phyloP scores from a whole-genome alignment of 768 basidiomycete genomes.

The Kwoniella newhampshirensis region DNA sequence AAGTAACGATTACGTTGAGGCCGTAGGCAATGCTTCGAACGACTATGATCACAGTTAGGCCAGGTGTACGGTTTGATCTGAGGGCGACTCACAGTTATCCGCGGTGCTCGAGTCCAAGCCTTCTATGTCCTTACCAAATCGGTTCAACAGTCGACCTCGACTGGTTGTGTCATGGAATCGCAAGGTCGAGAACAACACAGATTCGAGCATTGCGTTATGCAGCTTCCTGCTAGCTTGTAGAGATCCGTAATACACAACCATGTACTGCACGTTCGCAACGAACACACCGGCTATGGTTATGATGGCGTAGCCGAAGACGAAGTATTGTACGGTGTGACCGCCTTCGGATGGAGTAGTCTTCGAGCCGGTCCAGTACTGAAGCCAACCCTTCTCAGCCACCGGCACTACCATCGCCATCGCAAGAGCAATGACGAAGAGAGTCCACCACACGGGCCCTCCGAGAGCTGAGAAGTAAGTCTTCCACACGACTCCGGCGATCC shows the following conservation, averaged over 20 bases:
- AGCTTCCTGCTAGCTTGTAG: conserved; percentile 75
- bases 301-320: conserved; percentile 69
- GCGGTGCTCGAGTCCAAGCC: conserved; percentile 79
- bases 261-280: conserved; percentile 36
- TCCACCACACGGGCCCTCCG: conserved; percentile 53
- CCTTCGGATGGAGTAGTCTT: conserved; percentile 52
- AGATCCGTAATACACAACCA: conserved; percentile 74
- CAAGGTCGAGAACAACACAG: conserved; percentile 81
- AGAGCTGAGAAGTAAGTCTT: conserved; percentile 58
- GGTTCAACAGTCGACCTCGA: conserved; percentile 63
- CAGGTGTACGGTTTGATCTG: background rate
- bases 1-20: conserved; percentile 69
- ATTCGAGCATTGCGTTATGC: conserved; percentile 73
- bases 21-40: conserved; percentile 67
- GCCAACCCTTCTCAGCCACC: conserved; percentile 70
- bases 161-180: conserved; percentile 92
- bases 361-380: conserved; percentile 60
- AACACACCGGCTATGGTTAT: conserved; percentile 71
- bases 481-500: conserved; percentile 70
- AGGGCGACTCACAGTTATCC: conserved; percentile 67
- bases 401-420: conserved; percentile 65
- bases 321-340: conserved; percentile 59
- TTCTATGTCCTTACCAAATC: conserved; percentile 72
- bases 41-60: conserved; percentile 13
- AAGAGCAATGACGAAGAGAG: conserved; percentile 60